These are phyloP conservation scores for Piloderma croceum DNA, from an alignment of 768 basidiomycete species.

Conservation along the genomic window DNA sequence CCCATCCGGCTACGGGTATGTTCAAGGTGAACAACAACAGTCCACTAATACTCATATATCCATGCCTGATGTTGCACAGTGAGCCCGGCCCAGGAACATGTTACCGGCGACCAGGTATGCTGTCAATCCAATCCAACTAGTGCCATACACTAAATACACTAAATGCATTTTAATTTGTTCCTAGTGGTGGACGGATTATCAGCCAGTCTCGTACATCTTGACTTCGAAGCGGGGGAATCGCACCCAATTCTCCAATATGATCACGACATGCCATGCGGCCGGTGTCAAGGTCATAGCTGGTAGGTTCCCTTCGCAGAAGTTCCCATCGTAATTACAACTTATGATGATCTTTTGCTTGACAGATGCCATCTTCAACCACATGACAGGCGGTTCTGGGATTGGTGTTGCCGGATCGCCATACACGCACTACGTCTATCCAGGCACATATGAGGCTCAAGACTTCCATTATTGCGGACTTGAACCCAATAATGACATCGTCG, in stretches of 20 bases:
- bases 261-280: conserved; percentile 44
- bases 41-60: conserved; percentile 6
- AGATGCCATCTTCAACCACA: conserved; percentile 63
- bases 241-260: conserved; percentile 45
- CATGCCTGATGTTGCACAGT: conserved; percentile 19
- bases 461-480: conserved; percentile 41
- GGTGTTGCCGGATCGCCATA: conserved; percentile 47
- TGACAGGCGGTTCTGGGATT: conserved; percentile 49
- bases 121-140: too few species aligned
- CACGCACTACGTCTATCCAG: conserved; percentile 49
- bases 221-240: conserved; percentile 63
- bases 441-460: conserved; percentile 42
- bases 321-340: not conserved
- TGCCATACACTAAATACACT: too few species aligned
- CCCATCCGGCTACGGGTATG: conserved; percentile 64
- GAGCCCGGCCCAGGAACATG: conserved; percentile 53
- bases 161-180: too few species aligned
- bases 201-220: conserved; percentile 58
- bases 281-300: conserved; percentile 49
- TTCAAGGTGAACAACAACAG: conserved; percentile 53
- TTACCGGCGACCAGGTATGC: too few species aligned
- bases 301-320: not conserved
- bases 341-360: conserved; percentile 5
- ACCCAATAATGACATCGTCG: conserved; percentile 45
- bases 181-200: conserved; percentile 72